phyloP scores from a whole-genome alignment of 352 stramenopile species.

The Globisporangium carolinianum region DNA sequence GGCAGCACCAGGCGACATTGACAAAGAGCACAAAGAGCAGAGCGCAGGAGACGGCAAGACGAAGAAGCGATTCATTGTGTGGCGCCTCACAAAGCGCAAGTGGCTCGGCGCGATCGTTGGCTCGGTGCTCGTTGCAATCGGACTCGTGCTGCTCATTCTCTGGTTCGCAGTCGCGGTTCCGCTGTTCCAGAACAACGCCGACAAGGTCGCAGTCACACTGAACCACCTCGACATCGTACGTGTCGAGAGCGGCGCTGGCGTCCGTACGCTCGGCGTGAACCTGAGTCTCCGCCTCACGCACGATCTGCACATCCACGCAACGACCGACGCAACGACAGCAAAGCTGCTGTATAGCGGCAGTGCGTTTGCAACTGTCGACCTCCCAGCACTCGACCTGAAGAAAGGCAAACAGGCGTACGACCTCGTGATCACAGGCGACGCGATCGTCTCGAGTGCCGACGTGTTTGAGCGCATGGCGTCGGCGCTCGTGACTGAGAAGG shows the following conservation, averaged over 20 bases:
- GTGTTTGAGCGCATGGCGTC: constrained; percentile 40
- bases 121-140: constrained; percentile 29
- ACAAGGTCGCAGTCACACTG: constrained; percentile 45
- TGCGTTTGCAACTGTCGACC: constrained; percentile 34
- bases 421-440: constrained; percentile 27
- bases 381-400: constrained; percentile 46
- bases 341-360: constrained; percentile 35
- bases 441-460: constrained; percentile 28
- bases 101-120: constrained; percentile 34
- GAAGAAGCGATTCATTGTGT: constrained; percentile 37
- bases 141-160: constrained; percentile 50
- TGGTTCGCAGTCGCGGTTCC: constrained; percentile 50
- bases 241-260: constrained; percentile 21
- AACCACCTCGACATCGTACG: constrained; percentile 64
- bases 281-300: constrained; percentile 49
- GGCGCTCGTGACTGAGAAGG: constrained; percentile 24
- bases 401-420: constrained; percentile 47
- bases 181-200: constrained; percentile 54
- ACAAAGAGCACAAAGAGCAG: constrained; percentile 30
- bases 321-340: constrained; percentile 44
- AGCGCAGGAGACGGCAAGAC: neutral
- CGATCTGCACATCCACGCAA: constrained; percentile 29
- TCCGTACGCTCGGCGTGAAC: constrained; percentile 31
- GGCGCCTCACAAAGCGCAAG: constrained; percentile 45
- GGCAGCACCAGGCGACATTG: constrained; percentile 18